Evolutionary conservation across 257 asterid species (phyloP), one percentile per base, ranked within the genome.

Genomic region (Leptodermis oblonga): DNA sequence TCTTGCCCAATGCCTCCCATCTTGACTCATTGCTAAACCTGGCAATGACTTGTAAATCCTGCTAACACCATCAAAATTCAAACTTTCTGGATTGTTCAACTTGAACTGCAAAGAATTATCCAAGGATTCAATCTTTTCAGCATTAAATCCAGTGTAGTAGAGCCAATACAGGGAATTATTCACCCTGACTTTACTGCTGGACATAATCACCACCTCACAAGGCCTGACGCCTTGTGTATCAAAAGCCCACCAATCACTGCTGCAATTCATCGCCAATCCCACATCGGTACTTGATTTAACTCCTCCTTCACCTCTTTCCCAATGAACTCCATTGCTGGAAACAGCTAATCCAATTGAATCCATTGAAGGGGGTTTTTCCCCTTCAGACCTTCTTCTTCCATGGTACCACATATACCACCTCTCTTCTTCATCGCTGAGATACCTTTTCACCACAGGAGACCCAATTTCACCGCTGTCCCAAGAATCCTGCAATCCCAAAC

Each of bases 1-100:
- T 73, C 98, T 81, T 5, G 96, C 98, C 98, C 96, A 92, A 56
- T 92, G 90, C 65, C 95, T 80, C 59, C 98, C 98, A 65, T 92
- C 98, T 64, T 92, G 96, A 15, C 98, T 92, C 92, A 92, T 90
- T 41, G 98, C 98, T 60, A 92, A 83, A 0, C 97, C 98, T 7
- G 97, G 96, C 79, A 92, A 83, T 15, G 96, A 88, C 84, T 71
- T 89, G 8, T n/a, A 49, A 62, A 77, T 53, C 74, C 65, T 43
- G 30, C 76, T 65, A 49, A 36, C 31, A 49, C 23, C 68, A 34
- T 49, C 65, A 30, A 39, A 20, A 5, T 51, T 30, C 36, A 67
- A 28, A 25, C 36, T 74, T 11, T 76, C 75, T 25, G 67, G 73
- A 67, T 74, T 81, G 51, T 71, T 71, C 31, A 72, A 54, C 17